A percentile compares a stretch with the other conserved stretches of the same genome.
Evolutionary conservation across 2,329 filamentous ascomycete genomes (phyloP).

Genomic region (Pestalotiopsis sp.): DNA sequence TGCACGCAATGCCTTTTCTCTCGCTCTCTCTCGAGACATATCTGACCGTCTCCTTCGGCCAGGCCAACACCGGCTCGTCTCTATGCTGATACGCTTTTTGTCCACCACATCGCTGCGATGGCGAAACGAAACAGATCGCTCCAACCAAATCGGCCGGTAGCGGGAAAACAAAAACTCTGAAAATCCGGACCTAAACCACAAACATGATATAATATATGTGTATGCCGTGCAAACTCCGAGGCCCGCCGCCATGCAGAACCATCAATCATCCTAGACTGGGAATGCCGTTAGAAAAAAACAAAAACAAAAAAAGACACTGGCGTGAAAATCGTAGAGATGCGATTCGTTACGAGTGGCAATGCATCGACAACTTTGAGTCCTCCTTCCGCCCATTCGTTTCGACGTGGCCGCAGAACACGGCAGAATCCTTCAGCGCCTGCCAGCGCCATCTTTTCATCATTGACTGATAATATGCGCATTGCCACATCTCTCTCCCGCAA

Average conservation of each 20-base stretch:
- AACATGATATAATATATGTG: slow-evolving; percentile 2
- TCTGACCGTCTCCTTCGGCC: background rate
- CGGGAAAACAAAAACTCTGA: background rate
- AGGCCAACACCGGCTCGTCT: background rate
- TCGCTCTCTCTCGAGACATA: background rate
- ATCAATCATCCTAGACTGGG: background rate
- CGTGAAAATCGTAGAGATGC: background rate
- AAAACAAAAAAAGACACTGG: background rate
- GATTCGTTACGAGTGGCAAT: background rate
- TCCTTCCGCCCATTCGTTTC: background rate
- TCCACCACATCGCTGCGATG: background rate
- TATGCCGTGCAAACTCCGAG: slow-evolving; percentile 1
- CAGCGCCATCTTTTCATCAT: background rate
- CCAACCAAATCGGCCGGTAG: background rate
- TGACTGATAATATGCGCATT: background rate
- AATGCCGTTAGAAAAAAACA: background rate
- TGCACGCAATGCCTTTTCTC: background rate
- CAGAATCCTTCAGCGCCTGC: background rate
- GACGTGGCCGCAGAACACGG: background rate
- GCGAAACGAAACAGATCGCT: background rate
- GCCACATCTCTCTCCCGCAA: background rate
- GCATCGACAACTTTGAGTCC: background rate
- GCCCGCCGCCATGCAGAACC: slow-evolving; percentile 3
- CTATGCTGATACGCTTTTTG: background rate
- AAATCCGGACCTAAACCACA: background rate